Evolutionary conservation across 805 yeast genomes (phyloP).

Genomic region (Jamesozyma piceae): DNA sequence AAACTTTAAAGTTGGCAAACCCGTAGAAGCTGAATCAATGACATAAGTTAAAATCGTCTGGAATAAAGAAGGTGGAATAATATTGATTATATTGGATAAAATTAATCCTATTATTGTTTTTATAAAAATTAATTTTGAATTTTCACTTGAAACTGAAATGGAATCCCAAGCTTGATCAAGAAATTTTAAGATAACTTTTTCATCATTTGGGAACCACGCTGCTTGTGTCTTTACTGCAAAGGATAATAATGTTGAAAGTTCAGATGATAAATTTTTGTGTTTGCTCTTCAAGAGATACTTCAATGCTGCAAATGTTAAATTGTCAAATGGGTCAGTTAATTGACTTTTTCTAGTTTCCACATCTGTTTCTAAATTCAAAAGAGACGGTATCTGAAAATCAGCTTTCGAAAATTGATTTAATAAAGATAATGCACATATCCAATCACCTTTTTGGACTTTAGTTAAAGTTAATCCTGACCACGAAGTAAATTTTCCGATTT

Average conservation of each 20-base stretch:
- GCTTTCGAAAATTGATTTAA: constrained; percentile 14
- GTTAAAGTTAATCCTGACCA: constrained; percentile 28
- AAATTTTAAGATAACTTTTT: background rate
- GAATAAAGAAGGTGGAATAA: constrained; percentile 55
- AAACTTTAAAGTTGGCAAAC: constrained; percentile 42
- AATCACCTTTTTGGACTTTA: constrained; percentile 24
- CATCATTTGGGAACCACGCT: constrained; percentile 3
- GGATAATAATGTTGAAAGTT: constrained; percentile 1
- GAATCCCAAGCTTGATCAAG: constrained; percentile 9
- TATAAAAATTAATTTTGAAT: background rate
- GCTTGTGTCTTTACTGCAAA: constrained; percentile 2
- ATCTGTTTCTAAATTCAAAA: constrained; percentile 13
- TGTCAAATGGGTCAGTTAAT: constrained; percentile 22
- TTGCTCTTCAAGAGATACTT: constrained; percentile 16
- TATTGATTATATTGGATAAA: constrained; percentile 19
- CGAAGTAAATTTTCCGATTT: constrained; percentile 21
- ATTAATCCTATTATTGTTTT: constrained; percentile 1
- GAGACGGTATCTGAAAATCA: constrained; percentile 11
- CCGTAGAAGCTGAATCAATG: constrained; percentile 25
- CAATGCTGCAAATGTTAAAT: constrained; percentile 25
- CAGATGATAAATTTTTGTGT: background rate
- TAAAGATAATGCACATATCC: constrained; percentile 21
- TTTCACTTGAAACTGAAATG: background rate
- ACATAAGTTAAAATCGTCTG: constrained; percentile 51
- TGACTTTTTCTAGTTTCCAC: constrained; percentile 15